Conservation (phyloP, 306 rosid genomes). For the Cicer chorassanicum region DNA sequence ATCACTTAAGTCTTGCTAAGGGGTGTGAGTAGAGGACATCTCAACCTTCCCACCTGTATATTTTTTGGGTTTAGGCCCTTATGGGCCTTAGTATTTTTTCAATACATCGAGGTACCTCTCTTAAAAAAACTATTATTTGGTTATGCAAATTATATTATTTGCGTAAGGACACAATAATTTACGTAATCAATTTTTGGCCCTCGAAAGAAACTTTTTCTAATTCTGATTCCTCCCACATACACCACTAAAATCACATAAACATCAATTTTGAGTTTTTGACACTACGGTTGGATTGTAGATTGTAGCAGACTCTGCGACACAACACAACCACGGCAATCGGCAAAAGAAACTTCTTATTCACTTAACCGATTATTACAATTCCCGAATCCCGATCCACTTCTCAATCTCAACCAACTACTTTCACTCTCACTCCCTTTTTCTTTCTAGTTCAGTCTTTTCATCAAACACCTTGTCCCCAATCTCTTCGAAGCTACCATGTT, state of each 20-base stretch:
- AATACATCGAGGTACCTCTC: no score
- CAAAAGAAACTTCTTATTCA: neutral
- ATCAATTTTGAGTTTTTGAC: neutral
- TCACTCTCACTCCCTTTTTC: neutral
- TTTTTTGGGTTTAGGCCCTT: no score
- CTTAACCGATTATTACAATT: neutral
- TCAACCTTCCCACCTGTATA: no score
- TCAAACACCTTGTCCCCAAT: conserved; percentile 17
- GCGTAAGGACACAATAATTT: no score
- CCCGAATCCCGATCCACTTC: neutral
- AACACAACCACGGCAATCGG: conserved; percentile 23
- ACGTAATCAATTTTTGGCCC: no score
- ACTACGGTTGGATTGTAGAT: neutral
- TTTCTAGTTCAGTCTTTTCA: conserved; percentile 22
- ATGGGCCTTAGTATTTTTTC: no score
- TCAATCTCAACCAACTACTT: neutral
- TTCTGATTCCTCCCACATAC: neutral
- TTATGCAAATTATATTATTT: no score
- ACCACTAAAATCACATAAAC: neutral
- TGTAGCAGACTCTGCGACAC: conserved; percentile 17
- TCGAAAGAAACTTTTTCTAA: neutral
- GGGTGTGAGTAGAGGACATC: no score
- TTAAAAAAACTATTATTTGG: no score
- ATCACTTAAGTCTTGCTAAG: no score
- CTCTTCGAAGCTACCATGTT: conserved; percentile 51